phyloP scores from a whole-genome alignment of 176 grass and related monocot genomes.

The Ensete glaucum region DNA sequence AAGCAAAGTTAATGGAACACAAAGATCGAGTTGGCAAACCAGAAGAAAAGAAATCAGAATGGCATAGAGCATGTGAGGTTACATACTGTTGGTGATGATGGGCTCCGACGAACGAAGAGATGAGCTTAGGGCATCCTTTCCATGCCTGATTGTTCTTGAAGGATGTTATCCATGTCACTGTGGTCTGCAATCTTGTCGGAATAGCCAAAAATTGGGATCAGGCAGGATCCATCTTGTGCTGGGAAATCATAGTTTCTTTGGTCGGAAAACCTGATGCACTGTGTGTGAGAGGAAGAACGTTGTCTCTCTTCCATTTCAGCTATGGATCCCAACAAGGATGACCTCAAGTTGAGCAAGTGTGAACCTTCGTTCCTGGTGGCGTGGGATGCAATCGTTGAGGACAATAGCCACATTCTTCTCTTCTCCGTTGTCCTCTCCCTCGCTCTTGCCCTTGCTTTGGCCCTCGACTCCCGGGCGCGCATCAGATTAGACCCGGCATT shows the following conservation, averaged over 20 bases:
- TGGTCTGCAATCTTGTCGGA: neutral
- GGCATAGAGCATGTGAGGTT: neutral
- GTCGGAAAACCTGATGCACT: neutral
- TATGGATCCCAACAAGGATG: neutral
- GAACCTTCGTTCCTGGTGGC: neutral
- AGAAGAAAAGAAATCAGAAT: too few relatives aligned
- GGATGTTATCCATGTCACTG: neutral
- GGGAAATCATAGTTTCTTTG: neutral
- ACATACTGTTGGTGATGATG: neutral
- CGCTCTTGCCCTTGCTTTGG: conserved; percentile 39
- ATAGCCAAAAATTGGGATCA: neutral
- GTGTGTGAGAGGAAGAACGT: neutral
- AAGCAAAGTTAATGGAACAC: too few relatives aligned
- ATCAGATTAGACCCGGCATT: conserved; percentile 21
- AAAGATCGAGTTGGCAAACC: too few relatives aligned
- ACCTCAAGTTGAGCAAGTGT: neutral
- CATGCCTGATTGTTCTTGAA: neutral
- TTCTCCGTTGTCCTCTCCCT: conserved; percentile 82
- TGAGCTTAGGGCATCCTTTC: neutral
- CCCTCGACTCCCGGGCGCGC: conserved; percentile 51
- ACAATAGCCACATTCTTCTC: conserved; percentile 29
- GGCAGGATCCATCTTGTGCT: neutral
- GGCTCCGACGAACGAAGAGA: neutral
- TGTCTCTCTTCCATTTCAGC: neutral
- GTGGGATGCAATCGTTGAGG: neutral